Conservation (phyloP, 371 early-diverging fungal genomes). For the Syncephalastrum sp. region DNA sequence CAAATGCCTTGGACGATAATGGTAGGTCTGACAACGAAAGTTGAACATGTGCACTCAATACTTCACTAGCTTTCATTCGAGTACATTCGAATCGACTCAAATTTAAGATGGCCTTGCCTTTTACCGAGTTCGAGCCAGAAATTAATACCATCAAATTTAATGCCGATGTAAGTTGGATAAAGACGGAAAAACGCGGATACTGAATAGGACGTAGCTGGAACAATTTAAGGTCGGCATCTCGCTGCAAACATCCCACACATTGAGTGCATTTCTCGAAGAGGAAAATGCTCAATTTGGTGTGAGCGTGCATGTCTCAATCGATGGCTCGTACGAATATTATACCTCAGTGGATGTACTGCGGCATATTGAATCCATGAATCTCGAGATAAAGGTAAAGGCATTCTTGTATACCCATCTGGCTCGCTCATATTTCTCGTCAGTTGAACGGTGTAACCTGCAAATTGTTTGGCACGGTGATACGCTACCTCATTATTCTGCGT, state of each 20-base stretch:
- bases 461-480: slow-evolving; percentile 70
- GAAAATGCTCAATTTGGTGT: slow-evolving; percentile 58
- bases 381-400: slow-evolving; percentile 58
- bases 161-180: slow-evolving; percentile 41
- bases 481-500: slow-evolving; percentile 69
- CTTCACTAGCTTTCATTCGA: slow-evolving; percentile 57
- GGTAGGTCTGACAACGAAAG: slow-evolving; percentile 44
- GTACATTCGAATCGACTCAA: slow-evolving; percentile 45
- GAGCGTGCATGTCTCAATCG: slow-evolving; percentile 48
- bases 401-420: no score
- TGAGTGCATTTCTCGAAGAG: slow-evolving; percentile 65
- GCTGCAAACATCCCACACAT: slow-evolving; percentile 68
- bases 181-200: not conserved
- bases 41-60: not conserved
- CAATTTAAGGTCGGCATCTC: slow-evolving; percentile 55
- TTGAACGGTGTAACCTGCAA: slow-evolving; percentile 60
- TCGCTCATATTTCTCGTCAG: slow-evolving; percentile 16
- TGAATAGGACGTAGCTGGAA: slow-evolving; percentile 32
- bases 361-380: slow-evolving; percentile 61
- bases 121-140: slow-evolving; percentile 60
- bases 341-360: slow-evolving; percentile 50
- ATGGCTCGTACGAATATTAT: slow-evolving; percentile 67
- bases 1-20: slow-evolving; percentile 72
- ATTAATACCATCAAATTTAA: slow-evolving; percentile 56
- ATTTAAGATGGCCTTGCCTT: slow-evolving; percentile 55